Base-by-base conservation (phyloP, 2,329 filamentous ascomycete genomes). In the Alternaria triticina region DNA sequence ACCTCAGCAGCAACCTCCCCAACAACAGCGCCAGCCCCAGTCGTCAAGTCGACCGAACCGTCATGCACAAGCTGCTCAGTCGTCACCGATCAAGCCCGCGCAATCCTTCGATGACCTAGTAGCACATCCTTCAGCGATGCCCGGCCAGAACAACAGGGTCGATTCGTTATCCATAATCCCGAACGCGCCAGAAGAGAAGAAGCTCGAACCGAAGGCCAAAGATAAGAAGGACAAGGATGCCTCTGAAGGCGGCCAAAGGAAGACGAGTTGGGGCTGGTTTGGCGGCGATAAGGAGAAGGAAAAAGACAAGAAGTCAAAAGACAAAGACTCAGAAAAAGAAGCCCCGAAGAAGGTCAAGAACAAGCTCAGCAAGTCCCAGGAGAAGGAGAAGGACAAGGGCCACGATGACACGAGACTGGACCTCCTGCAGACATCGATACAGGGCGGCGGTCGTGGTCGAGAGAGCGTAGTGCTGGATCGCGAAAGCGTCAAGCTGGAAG, bases 391-490 rank as follows among this genome's bases (percentile, higher is more conserved):
- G 55, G 77, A 80, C 28, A 79, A 80, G 61, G 58, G 68, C 4
- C 90, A 94, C 68, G 94, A 97, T 72, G 94, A 90, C 70, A 90
- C 91, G 20, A 89, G 95, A 28, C 84, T 97, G 27, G 95, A 98
- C 73, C 88, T 97, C 22, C 84, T 97, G 22, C 94, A 97, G 75
- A 91, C 88, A 40, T 96, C 94, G 0, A 94, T 96, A 75, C 95
- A 98, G 54, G 83, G 86, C 2, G 84, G 84, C 17, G 72, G 66
- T 40, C 79, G 77, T 27, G 91, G 91, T 3, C 89, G 95, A 12
- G 95, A 97, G 79, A 97, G 93, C 73, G 81, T 97, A 22, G 87
- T 96, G 1, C 80, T 97, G 44, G 94, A 97, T 72, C 90, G 94
- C 17, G 91, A 96, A 23, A 89, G 82, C 64, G 80, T 91, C 65